phyloP scores from a whole-genome alignment of 2,329 filamentous ascomycete genomes.

The Alternaria tenuissima region DNA sequence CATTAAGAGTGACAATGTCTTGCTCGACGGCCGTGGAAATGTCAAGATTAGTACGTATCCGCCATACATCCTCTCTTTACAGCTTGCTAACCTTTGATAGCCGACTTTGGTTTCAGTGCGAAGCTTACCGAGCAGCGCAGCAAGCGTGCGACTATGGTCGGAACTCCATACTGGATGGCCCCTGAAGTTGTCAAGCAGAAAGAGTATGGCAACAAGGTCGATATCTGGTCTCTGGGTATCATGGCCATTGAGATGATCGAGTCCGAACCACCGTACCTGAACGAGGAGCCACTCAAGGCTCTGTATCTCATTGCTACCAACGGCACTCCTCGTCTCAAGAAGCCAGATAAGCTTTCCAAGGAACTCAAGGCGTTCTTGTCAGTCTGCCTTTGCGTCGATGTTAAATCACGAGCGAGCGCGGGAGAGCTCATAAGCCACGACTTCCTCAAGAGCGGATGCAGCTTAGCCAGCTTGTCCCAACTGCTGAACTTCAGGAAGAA shows the following conservation, averaged over 20 bases:
- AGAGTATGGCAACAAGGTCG: conserved; percentile 97
- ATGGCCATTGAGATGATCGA: conserved; percentile 99
- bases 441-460: conserved; percentile 92
- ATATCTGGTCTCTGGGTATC: conserved; percentile 98
- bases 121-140: conserved; percentile 97
- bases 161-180: conserved; percentile 99
- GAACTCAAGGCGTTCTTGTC: conserved; percentile 97
- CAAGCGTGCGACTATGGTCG: conserved; percentile 99
- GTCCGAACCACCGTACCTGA: conserved; percentile 95
- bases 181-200: conserved; percentile 99
- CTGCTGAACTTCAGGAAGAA: conserved; percentile 84
- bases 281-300: conserved; percentile 96
- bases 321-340: conserved; percentile 95
- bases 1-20: conserved; percentile 99
- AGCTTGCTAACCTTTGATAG: conserved; percentile 56
- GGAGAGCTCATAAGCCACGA: conserved; percentile 90
- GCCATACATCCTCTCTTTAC: neutral
- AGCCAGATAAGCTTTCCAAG: conserved; percentile 96
- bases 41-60: conserved; percentile 89
- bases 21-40: conserved; percentile 91
- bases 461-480: conserved; percentile 81
- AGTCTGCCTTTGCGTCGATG: conserved; percentile 95
- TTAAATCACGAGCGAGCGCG: conserved; percentile 91
- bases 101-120: conserved; percentile 98
- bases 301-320: conserved; percentile 98